These are phyloP conservation scores for Glarea lozoyensis DNA, from an alignment of 495 filamentous ascomycete genomes.

Conservation along the genomic window DNA sequence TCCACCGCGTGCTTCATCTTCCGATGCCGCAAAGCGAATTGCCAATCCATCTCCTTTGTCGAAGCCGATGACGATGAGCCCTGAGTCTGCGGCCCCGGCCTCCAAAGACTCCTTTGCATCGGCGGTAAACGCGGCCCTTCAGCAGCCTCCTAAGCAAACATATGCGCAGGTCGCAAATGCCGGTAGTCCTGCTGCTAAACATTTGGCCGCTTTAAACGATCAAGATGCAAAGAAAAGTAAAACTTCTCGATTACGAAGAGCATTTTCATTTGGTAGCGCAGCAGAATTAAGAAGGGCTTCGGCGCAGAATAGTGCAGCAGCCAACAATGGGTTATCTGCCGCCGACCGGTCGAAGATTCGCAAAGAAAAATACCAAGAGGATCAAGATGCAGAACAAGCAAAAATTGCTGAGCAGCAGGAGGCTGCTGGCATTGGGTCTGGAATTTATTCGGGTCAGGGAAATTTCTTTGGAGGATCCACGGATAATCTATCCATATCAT, in stretches of 20 bases:
- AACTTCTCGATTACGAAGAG: conserved; percentile 81
- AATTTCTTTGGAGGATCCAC: conserved; percentile 85
- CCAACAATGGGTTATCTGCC: conserved; percentile 32
- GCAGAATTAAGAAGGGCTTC: conserved; percentile 79
- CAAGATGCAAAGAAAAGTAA: conserved; percentile 60
- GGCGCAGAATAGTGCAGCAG: conserved; percentile 44
- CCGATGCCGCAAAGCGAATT: conserved; percentile 62
- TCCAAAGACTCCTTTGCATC: conserved; percentile 26
- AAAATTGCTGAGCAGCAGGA: conserved; percentile 88
- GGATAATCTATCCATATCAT: conserved; percentile 94
- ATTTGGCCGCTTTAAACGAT: conserved; percentile 72
- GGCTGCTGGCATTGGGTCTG: conserved; percentile 79
- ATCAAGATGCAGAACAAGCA: conserved; percentile 77
- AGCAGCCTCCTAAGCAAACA: conserved; percentile 23
- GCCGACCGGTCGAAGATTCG: conserved; percentile 54
- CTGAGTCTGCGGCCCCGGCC: conserved; percentile 26
- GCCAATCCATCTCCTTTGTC: conserved; percentile 82
- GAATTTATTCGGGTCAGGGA: conserved; percentile 85
- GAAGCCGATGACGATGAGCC: conserved; percentile 60
- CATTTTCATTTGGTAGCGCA: conserved; percentile 95
- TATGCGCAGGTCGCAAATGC: conserved; percentile 24
- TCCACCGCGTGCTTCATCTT: conserved; percentile 58
- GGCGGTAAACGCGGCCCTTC: conserved; percentile 23
- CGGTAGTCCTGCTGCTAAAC: conserved; percentile 64
- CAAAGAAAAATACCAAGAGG: conserved; percentile 60